A percentile compares a stretch with the other conserved stretches of the same genome.
Conservation (phyloP, 2,329 filamentous ascomycete species). For the Aspergillus sp. region DNA sequence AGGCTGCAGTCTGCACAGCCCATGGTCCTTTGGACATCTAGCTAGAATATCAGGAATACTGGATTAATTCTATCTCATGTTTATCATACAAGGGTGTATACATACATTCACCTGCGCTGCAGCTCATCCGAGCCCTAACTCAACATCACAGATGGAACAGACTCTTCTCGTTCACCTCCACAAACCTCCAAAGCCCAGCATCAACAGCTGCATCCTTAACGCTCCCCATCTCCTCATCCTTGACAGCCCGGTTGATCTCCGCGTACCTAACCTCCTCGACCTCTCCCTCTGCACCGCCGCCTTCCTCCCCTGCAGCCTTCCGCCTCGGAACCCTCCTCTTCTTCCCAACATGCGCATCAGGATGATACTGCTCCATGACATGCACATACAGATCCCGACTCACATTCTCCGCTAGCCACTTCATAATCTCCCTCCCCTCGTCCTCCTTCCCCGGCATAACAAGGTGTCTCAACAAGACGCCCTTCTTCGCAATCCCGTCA, state of each 20-base stretch:
- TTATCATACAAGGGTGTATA: not conserved
- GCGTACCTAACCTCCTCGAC: slow-evolving; percentile 62
- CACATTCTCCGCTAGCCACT: slow-evolving; percentile 70
- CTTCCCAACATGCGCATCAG: slow-evolving; percentile 79
- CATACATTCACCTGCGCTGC: not conserved
- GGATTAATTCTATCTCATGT: too few relatives aligned
- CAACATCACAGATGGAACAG: slow-evolving; percentile 48
- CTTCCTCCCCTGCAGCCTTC: not conserved
- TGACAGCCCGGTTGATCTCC: slow-evolving; percentile 75
- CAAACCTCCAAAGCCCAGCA: slow-evolving; percentile 76
- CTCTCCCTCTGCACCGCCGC: slow-evolving; percentile 14
- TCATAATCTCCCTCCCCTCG: slow-evolving; percentile 63
- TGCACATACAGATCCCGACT: slow-evolving; percentile 76
- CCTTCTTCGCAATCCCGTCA: slow-evolving; percentile 77
- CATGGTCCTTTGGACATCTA: too few relatives aligned
- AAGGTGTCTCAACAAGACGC: slow-evolving; percentile 73
- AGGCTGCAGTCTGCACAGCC: too few relatives aligned
- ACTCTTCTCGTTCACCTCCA: slow-evolving; percentile 61
- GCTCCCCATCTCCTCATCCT: slow-evolving; percentile 61
- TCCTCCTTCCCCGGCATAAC: slow-evolving; percentile 80
- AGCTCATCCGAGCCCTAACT: not conserved
- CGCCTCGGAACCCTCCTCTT: slow-evolving; percentile 41
- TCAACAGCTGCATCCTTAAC: slow-evolving; percentile 68
- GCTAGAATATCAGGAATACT: too few relatives aligned
- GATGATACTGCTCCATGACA: slow-evolving; percentile 87